Evolutionary conservation across 441 rosid species (phyloP), one percentile per base, ranked within the genome.

Genomic region (Adansonia rubrostipa): DNA sequence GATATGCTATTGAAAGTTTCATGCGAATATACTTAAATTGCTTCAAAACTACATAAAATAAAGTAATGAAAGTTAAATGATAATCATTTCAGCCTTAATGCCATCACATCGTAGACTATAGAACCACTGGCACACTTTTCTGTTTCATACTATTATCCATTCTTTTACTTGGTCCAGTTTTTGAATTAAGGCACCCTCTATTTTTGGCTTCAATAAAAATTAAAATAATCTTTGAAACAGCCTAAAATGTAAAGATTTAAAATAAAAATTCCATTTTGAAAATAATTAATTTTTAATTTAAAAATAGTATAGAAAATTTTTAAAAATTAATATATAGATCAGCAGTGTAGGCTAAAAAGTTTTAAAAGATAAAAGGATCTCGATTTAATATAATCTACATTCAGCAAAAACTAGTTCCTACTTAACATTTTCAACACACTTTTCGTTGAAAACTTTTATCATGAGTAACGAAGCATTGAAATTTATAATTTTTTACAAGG

Each of bases 321-420:
- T 36, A 10, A 2, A 33, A 68, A 51, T 47, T 68, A 47, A 47
- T 19, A 68, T 19, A 68, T 20, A 19, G 56, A 33, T 6, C 20
- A 53, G 17, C 17, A 45, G 11, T 20, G 73, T 15, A 71, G 61
- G 60, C 61, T 51, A 24, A 50, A 14, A 51, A 14, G 61, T 24
- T 71, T 50, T 24, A 47, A 70, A 24, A 28, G 42, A 57, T 50
- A 20, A 70, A 28, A 51, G 42, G 61, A 28, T 28, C 62, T 53
- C 7, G 1, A 71, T 28, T 9, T 28, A 71, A 71, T 50, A 71
- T 14, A 4, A 71, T 53, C 42, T 4, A 53, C 54, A 19, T 10
- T 67, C n/a, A 67, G 36, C 53, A 67, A 67, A 67, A 67, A 33
- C 61, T 71, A 71, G 62, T 53, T 53, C 19, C 45, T 11, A 15